A percentile compares a stretch with the other conserved stretches of the same genome.
These are phyloP conservation scores for Solanum habrochaites DNA, from an alignment of 257 asterid genomes.

Conservation along the genomic window DNA sequence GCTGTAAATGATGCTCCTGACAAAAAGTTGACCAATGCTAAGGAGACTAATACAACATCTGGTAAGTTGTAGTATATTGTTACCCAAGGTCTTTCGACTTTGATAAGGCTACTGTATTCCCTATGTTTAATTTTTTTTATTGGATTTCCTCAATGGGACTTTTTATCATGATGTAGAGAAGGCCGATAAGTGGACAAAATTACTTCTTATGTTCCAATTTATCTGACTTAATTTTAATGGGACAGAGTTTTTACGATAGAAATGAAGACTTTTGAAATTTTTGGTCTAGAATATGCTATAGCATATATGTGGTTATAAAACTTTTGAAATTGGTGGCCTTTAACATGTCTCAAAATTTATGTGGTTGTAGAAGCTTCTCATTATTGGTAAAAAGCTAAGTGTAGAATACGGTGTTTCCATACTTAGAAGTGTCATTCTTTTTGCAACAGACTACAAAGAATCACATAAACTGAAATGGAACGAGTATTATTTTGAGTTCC, in stretches of 20 bases:
- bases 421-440: not conserved
- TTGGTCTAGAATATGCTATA: not conserved
- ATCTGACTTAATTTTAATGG: not conserved
- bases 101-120: not conserved
- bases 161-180: not conserved
- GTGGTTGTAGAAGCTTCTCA: not conserved
- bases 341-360: not conserved
- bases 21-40: conserved; percentile 11
- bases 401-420: not conserved
- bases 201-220: not conserved
- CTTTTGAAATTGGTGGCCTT: not conserved
- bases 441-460: not conserved
- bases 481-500: not conserved
- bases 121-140: not conserved
- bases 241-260: not conserved
- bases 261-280: not conserved
- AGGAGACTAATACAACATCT: conserved; percentile 1
- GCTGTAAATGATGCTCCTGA: conserved; percentile 14
- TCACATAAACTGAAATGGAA: not conserved
- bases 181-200: not conserved
- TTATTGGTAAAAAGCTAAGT: not conserved
- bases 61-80: not conserved
- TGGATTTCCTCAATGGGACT: not conserved
- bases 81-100: not conserved
- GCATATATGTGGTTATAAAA: not conserved